phyloP scores from a whole-genome alignment of 2,329 filamentous ascomycete genomes.

The Cladophialophora psammophila region DNA sequence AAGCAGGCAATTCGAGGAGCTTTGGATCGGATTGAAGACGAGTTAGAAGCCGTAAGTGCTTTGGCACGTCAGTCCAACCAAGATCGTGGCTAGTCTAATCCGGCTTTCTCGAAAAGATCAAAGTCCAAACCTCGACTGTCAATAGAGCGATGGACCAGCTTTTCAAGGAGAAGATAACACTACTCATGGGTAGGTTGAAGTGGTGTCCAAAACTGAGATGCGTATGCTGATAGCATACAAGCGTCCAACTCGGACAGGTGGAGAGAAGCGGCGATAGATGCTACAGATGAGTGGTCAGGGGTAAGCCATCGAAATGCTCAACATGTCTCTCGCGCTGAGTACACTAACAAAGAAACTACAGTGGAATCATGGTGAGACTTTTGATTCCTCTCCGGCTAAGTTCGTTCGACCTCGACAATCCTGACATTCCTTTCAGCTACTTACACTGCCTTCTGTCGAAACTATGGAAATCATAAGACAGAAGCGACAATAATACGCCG shows the following conservation, averaged over 20 bases:
- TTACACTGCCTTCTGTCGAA: slow-evolving; percentile 19
- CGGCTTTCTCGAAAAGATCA: slow-evolving; percentile 11
- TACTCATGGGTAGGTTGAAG: neutral
- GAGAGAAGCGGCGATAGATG: slow-evolving; percentile 14
- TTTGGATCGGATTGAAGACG: slow-evolving; percentile 10
- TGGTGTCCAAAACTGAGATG: neutral
- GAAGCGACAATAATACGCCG: neutral
- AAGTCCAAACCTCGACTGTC: slow-evolving; percentile 7
- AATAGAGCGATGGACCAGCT: slow-evolving; percentile 11
- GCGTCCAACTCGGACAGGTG: neutral
- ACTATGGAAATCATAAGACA: slow-evolving; percentile 14
- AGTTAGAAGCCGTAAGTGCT: slow-evolving; percentile 16
- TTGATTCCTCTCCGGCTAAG: too few species aligned
- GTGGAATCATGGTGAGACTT: slow-evolving; percentile 15
- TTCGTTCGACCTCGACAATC: neutral
- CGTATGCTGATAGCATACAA: neutral
- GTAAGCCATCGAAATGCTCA: slow-evolving; percentile 2
- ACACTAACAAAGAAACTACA: neutral
- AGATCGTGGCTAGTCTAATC: slow-evolving; percentile 10
- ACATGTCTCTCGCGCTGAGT: neutral
- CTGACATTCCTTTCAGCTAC: slow-evolving; percentile 6
- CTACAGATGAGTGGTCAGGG: slow-evolving; percentile 10
- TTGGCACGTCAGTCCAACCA: neutral
- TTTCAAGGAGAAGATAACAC: slow-evolving; percentile 12
- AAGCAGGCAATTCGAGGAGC: slow-evolving; percentile 19